Conservation (phyloP, 1,139 yeast genomes). For the Groenewaldozyma sp. region DNA sequence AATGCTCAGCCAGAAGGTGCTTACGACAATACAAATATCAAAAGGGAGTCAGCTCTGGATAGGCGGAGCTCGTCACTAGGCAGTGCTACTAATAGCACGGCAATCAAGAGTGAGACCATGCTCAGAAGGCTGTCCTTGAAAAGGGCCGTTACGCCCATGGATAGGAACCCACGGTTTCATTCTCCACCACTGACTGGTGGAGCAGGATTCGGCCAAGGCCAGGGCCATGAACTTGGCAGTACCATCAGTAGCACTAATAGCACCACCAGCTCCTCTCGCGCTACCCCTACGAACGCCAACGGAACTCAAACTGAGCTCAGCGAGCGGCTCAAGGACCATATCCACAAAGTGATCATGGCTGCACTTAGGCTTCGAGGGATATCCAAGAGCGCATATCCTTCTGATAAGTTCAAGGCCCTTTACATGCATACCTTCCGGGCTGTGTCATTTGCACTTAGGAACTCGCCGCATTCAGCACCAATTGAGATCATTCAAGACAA, state of each 20-base stretch:
- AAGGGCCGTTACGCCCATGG: background rate
- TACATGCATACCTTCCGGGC: constrained; percentile 23
- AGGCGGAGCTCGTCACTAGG: background rate
- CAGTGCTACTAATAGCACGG: background rate
- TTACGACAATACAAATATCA: background rate
- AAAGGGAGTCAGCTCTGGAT: constrained; percentile 1
- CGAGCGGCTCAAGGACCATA: background rate
- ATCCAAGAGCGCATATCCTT: constrained; percentile 17
- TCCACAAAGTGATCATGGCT: constrained; percentile 20
- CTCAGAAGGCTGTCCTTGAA: background rate
- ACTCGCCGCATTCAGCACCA: constrained; percentile 9
- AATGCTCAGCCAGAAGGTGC: background rate
- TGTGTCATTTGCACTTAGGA: constrained; percentile 23
- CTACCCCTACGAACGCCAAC: background rate
- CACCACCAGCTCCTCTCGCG: background rate
- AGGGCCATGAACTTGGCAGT: no score
- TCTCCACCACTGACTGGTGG: background rate
- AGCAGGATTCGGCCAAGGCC: no score
- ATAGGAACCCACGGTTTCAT: background rate
- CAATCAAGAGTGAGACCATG: background rate
- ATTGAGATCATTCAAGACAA: constrained; percentile 18
- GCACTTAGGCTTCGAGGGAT: constrained; percentile 29
- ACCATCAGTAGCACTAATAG: background rate
- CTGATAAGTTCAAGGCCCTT: constrained; percentile 22
- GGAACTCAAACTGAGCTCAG: background rate